Base-by-base conservation (phyloP, 1,284 basidiomycete species). In the Naganishia sp. region DNA sequence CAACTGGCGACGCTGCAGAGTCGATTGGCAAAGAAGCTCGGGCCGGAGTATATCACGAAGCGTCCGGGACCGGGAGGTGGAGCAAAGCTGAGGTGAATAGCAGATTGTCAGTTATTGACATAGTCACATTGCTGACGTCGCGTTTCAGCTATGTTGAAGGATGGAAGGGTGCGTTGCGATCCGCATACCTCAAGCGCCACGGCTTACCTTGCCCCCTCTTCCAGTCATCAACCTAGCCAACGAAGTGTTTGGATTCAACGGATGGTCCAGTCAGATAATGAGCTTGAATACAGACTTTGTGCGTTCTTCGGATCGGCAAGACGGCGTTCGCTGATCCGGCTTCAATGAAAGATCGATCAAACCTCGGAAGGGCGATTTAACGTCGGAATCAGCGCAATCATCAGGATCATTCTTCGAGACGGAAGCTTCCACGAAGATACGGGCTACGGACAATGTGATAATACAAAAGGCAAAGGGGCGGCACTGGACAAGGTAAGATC, bases 201-300 rank as follows among this genome's bases (percentile, higher is more conserved):
- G 13, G n/a, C 33, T 55, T 31, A 55, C 11, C 9, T 43, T 15
- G n/a, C 15, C 21, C n/a, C 44, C 15, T 16, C 6, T 15, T 5
- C 13, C 59, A 81, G 88, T 92, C 42, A 93, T 97, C 77, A 93
- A 92, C 73, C 84, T 99, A 28, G 95, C 95, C 1, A 99, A 99
- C 77, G 94, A 99, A 73, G 90, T 99, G 44, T 99, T 99, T 81
- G 95, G 95, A 1, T 97, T 94, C 82, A 94, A 98, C 70, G 96
- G 96, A 11, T 99, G 95, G 95, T 92, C 89, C 61, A 92, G 93
- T 2, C 90, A 82, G 64, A 84, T 98, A 56, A 85, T 90, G 64
- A 89, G 80, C 57, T 80, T 97, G 49, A 87, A 87, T 18, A 90
- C 89, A 5, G 84, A 86, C 72, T 86, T 80, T 74, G 83, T 85